Conservation (phyloP, 352 stramenopile species). For the Globisporangium uncinulatum region DNA sequence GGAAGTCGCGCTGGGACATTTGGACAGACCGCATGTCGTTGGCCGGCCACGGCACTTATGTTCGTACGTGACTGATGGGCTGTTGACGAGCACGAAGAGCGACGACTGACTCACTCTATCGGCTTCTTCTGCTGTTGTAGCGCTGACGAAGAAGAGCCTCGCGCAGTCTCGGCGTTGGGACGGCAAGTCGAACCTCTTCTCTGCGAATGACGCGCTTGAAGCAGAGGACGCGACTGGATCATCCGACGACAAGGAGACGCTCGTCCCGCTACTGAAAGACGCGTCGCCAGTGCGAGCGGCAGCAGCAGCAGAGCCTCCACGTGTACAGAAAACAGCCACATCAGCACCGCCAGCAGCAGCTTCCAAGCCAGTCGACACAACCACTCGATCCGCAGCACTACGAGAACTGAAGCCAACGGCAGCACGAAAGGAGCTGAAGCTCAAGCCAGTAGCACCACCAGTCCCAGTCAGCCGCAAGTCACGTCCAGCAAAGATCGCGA, state of each 20-base stretch:
- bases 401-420: neutral
- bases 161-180: slow-evolving; percentile 11
- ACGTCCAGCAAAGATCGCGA: slow-evolving; percentile 2
- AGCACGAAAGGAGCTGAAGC: neutral
- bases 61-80: slow-evolving; percentile 26
- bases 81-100: too few species aligned
- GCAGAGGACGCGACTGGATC: neutral
- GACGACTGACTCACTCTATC: neutral
- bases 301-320: neutral
- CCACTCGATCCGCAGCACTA: neutral
- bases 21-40: slow-evolving; percentile 74
- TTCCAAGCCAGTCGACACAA: too few species aligned
- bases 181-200: slow-evolving; percentile 15
- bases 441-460: too few species aligned
- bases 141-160: slow-evolving; percentile 14
- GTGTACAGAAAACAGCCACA: neutral
- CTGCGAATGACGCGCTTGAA: neutral
- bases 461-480: neutral
- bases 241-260: neutral
- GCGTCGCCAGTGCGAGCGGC: neutral
- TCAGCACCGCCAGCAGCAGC: neutral
- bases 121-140: neutral
- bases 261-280: slow-evolving; percentile 6
- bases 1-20: slow-evolving; percentile 54
- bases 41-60: slow-evolving; percentile 41